Conservation (phyloP, 1,139 yeast genomes). For the Hemisphaericaspora xylanilytica region DNA sequence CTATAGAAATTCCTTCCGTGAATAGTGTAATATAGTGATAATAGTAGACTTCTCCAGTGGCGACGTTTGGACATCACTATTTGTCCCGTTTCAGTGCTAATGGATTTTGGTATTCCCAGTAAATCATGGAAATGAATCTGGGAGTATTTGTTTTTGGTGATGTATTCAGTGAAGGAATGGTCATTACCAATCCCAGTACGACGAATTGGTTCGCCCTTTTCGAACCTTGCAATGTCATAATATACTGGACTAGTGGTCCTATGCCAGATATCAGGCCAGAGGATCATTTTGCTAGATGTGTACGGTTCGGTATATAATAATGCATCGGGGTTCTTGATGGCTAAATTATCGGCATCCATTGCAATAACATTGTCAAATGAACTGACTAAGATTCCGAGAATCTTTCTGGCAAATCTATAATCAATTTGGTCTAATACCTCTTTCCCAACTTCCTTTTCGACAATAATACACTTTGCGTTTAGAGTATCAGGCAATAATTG, state of each 20-base stretch:
- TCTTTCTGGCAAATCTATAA: constrained; percentile 29
- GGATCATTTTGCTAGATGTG: constrained; percentile 27
- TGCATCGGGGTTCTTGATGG: constrained; percentile 31
- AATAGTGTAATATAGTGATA: constrained; percentile 34
- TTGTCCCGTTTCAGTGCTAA: constrained; percentile 36
- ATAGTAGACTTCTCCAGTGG: constrained; percentile 29
- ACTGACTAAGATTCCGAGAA: constrained; percentile 32
- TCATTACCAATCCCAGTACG: constrained; percentile 33
- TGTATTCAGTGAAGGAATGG: constrained; percentile 21
- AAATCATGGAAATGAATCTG: constrained; percentile 34
- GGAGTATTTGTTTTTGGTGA: constrained; percentile 16
- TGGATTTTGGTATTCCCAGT: constrained; percentile 29
- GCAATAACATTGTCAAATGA: constrained; percentile 35
- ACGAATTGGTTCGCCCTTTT: constrained; percentile 28
- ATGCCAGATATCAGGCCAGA: constrained; percentile 44
- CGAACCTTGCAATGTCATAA: constrained; percentile 34
- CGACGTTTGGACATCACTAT: constrained; percentile 32
- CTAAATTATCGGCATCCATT: constrained; percentile 37
- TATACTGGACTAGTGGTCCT: constrained; percentile 34
- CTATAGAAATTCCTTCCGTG: constrained; percentile 29
- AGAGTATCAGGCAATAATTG: constrained; percentile 25
- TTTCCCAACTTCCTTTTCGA: constrained; percentile 27
- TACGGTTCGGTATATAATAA: constrained; percentile 27
- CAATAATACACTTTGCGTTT: constrained; percentile 32
- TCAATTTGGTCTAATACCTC: constrained; percentile 19